A percentile compares a stretch with the other conserved stretches of the same genome.
Conservation (phyloP, 2,329 filamentous ascomycete genomes). For the Cordyceps farinosa region DNA sequence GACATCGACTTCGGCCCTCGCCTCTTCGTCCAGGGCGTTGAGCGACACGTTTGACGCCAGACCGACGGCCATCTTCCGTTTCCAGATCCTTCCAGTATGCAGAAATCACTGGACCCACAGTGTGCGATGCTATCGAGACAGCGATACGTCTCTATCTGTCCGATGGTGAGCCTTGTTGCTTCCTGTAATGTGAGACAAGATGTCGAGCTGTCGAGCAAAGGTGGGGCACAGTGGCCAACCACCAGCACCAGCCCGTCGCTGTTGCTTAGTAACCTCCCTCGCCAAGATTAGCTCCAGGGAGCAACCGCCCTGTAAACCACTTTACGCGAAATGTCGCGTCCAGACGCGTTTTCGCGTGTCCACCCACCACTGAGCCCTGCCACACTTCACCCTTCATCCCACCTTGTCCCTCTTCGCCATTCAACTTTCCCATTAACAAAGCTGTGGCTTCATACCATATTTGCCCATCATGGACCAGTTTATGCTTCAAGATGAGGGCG, state of each 20-base stretch:
- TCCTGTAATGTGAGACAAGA: neutral
- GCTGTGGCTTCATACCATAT: neutral
- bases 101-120: neutral
- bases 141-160: neutral
- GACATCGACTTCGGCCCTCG: slow-evolving; percentile 66
- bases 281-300: neutral
- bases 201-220: neutral
- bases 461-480: slow-evolving; percentile 61
- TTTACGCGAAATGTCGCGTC: slow-evolving; percentile 25
- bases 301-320: slow-evolving; percentile 20
- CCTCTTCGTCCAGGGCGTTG: slow-evolving; percentile 59
- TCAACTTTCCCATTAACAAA: slow-evolving; percentile 15
- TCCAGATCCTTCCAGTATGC: neutral
- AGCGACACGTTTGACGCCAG: slow-evolving; percentile 41
- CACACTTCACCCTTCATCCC: slow-evolving; percentile 14
- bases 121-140: neutral
- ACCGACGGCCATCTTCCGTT: slow-evolving; percentile 49
- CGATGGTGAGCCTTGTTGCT: neutral
- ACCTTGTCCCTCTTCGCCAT: slow-evolving; percentile 11
- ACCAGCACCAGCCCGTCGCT: neutral
- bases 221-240: neutral
- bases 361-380: slow-evolving; percentile 8
- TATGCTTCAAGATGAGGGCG: slow-evolving; percentile 79
- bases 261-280: slow-evolving; percentile 12
- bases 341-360: slow-evolving; percentile 16